Evolutionary conservation across 164 flowering plant species (phyloP).

Genomic region (Euptelea pleiosperma): DNA sequence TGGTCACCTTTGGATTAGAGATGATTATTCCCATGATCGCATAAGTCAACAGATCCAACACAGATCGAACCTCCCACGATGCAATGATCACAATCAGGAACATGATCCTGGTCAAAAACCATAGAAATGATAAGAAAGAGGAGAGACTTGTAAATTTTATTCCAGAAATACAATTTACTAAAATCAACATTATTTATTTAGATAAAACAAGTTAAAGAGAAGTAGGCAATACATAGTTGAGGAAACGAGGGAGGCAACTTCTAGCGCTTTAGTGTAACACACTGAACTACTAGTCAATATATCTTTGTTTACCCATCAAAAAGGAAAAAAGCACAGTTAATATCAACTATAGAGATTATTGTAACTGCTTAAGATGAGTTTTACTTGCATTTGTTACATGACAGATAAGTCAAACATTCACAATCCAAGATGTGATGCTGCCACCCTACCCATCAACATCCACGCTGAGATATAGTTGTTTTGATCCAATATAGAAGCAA

Average conservation of each 20-base stretch:
- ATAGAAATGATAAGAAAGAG: neutral
- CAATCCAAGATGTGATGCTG: slow-evolving; percentile 75
- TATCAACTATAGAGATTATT: neutral
- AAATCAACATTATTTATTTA: too few relatives aligned
- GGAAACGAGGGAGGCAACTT: neutral
- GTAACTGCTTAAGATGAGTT: neutral
- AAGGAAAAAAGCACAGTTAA: neutral
- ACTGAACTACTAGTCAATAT: neutral
- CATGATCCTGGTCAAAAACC: slow-evolving; percentile 52
- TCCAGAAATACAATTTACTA: neutral
- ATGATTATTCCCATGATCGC: slow-evolving; percentile 66
- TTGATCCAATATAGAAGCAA: slow-evolving; percentile 63
- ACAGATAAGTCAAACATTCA: slow-evolving; percentile 92
- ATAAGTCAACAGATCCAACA: slow-evolving; percentile 62
- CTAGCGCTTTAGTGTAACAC: neutral
- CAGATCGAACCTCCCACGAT: slow-evolving; percentile 86
- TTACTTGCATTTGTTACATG: slow-evolving; percentile 91
- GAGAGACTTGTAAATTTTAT: neutral
- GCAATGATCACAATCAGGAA: slow-evolving; percentile 74
- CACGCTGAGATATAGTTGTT: slow-evolving; percentile 46
- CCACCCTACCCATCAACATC: slow-evolving; percentile 82
- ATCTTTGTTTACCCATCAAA: too few relatives aligned
- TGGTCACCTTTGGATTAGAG: slow-evolving; percentile 71
- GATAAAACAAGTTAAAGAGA: too few relatives aligned
- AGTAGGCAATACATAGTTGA: neutral